Conservation (phyloP, 192 early-diverging fungal genomes). For the Spizellomyces sp. region DNA sequence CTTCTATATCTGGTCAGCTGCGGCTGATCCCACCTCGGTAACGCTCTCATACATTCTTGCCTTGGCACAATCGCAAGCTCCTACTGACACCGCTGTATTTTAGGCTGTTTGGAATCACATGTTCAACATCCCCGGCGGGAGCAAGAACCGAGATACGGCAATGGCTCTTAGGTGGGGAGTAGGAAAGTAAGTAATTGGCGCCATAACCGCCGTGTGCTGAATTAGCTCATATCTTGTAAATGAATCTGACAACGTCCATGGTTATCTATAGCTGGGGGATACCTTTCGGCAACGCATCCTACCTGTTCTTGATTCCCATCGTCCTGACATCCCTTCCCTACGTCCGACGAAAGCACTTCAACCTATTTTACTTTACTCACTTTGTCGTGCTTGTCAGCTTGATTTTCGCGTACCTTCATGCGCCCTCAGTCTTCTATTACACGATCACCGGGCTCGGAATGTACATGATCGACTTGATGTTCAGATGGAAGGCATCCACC, state of each 20-base stretch:
- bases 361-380: constrained; percentile 38
- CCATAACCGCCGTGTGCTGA: background rate
- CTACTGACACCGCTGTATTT: too few relatives aligned
- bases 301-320: constrained; percentile 18
- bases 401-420: constrained; percentile 39
- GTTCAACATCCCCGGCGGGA: too few relatives aligned
- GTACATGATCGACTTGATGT: constrained; percentile 13
- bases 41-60: too few relatives aligned
- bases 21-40: too few relatives aligned
- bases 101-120: too few relatives aligned
- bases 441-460: constrained; percentile 31
- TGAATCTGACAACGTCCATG: constrained; percentile 2
- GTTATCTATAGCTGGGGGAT: constrained; percentile 8
- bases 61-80: too few relatives aligned
- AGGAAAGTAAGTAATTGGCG: background rate
- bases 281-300: constrained; percentile 9
- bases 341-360: constrained; percentile 33
- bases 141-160: too few relatives aligned
- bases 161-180: background rate
- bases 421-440: constrained; percentile 35
- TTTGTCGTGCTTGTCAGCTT: constrained; percentile 32
- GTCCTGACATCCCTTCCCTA: constrained; percentile 23
- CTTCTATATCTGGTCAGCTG: background rate
- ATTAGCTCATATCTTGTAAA: background rate
- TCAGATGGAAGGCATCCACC: background rate